Conservation (phyloP, 371 early-diverging fungal species). For the Saksenaea oblongispora region DNA sequence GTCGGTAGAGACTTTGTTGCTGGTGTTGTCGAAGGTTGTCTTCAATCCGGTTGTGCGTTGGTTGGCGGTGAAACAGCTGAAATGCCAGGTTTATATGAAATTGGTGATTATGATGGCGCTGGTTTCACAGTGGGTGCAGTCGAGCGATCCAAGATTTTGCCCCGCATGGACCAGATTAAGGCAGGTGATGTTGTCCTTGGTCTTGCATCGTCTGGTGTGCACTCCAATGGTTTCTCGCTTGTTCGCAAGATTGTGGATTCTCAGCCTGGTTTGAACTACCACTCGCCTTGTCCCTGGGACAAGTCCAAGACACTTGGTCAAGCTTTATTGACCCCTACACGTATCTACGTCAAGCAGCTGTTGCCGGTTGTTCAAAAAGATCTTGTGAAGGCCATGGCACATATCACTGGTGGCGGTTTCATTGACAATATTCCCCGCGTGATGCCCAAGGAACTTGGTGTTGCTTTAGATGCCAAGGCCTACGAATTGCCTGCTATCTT, state of each 20-base stretch:
- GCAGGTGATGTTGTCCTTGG: conserved; percentile 89
- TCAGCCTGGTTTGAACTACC: conserved; percentile 71
- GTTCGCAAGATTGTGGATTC: conserved; percentile 87
- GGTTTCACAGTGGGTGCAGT: conserved; percentile 99
- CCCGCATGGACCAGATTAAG: conserved; percentile 75
- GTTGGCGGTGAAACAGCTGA: conserved; percentile 99
- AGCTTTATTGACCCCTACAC: conserved; percentile 90
- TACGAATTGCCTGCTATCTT: conserved; percentile 93
- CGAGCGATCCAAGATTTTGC: conserved; percentile 83
- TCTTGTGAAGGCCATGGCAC: conserved; percentile 93
- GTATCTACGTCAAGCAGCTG: conserved; percentile 91
- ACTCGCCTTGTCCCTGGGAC: conserved; percentile 85
- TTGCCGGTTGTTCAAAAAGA: conserved; percentile 78
- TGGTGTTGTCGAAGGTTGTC: conserved; percentile 95
- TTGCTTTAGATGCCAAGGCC: conserved; percentile 73
- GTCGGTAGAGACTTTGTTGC: conserved; percentile 89
- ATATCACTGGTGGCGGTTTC: conserved; percentile 98
- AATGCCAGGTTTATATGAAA: conserved; percentile 94
- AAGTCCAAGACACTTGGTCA: conserved; percentile 71
- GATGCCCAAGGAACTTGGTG: conserved; percentile 80
- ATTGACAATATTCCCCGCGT: conserved; percentile 96
- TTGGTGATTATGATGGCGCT: conserved; percentile 92
- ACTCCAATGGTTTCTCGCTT: conserved; percentile 97
- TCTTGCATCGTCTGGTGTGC: conserved; percentile 91
- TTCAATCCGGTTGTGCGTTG: conserved; percentile 90